Base-by-base conservation (phyloP, 2,329 filamentous ascomycete genomes). In the Kalmusia sp. region DNA sequence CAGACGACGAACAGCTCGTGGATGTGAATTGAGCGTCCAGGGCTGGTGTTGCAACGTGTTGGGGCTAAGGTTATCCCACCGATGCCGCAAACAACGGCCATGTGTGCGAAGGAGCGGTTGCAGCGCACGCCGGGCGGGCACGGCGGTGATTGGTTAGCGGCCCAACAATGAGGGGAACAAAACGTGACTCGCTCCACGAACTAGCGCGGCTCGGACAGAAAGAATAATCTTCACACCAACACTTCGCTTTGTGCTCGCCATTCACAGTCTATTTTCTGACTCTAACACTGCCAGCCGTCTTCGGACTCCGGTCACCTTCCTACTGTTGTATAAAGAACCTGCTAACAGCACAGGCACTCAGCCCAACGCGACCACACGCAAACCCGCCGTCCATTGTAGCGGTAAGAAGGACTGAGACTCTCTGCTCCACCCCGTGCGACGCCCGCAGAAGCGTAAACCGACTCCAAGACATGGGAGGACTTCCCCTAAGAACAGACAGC, bases 401-500 rank as follows among this genome's bases (percentile, higher is more conserved):
- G 2, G 27, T 12, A 28, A 28, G 27, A 6, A 28, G 27, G 27
- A 27, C 11, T 41, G n/a, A n/a, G n/a, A n/a, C n/a, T n/a, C 21
- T 22, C 19, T 24, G n/a, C 22, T 25, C 7, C 8, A 41, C 12
- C 17, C 21, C 38, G 15, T 48, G 27, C 27, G 27, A 6, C 43
- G 25, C 31, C 17, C 31, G 31, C 14, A 25, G 31, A 15, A 34
- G 9, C 22, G 21, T 14, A 37, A 27, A 39, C 40, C 19, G 21
- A 41, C 25, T 37, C 35, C 21, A 53, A n/a, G n/a, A 17, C 35
- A 65, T 63, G 62, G 60, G 51, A 37, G 62, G 60, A 25, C 51
- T 63, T 17, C 15, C 56, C 38, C 43, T 66, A 34, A 56, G 65
- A 39, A 43, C 59, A 47, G 65, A 68, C 52, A 41, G 47, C 43